phyloP scores from a whole-genome alignment of 2,329 filamentous ascomycete genomes.

The Helotiales sp. region DNA sequence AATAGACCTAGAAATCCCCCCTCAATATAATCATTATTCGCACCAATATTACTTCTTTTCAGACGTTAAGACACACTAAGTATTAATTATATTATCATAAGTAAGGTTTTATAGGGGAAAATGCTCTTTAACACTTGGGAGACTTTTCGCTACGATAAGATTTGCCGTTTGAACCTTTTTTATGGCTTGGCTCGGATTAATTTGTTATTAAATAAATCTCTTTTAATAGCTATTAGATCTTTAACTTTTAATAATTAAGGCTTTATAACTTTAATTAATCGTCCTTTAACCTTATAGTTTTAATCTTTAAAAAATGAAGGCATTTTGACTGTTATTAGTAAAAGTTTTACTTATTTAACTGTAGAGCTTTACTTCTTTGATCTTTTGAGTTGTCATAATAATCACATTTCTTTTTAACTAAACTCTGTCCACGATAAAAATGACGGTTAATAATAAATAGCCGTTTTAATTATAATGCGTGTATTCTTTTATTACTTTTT shows the following conservation, averaged over 20 bases:
- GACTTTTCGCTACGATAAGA: not conserved
- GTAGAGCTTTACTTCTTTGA: slow-evolving; percentile 39
- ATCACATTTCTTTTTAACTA: slow-evolving; percentile 37
- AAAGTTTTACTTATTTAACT: slow-evolving; percentile 33
- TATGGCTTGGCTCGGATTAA: not conserved
- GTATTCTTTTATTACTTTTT: not conserved
- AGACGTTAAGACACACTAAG: not conserved
- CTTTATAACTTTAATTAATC: not conserved
- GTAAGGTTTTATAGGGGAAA: not conserved
- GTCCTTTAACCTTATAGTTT: not conserved
- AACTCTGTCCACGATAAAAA: slow-evolving; percentile 32
- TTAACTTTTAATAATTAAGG: not conserved
- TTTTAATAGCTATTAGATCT: not conserved
- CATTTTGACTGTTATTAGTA: slow-evolving; percentile 36
- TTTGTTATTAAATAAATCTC: not conserved
- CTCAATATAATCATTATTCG: no score
- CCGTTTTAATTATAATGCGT: not conserved
- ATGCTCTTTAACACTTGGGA: slow-evolving; percentile 2
- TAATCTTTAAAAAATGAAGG: not conserved
- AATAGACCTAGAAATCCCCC: no score
- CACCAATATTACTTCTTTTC: no score
- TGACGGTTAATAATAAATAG: not conserved
- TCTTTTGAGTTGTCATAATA: slow-evolving; percentile 39
- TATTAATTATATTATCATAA: not conserved
- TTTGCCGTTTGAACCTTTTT: not conserved